A percentile compares a stretch with the other conserved stretches of the same genome.
Evolutionary conservation across 2,329 filamentous ascomycete species (phyloP).

Genomic region (Fusarium nurragi): DNA sequence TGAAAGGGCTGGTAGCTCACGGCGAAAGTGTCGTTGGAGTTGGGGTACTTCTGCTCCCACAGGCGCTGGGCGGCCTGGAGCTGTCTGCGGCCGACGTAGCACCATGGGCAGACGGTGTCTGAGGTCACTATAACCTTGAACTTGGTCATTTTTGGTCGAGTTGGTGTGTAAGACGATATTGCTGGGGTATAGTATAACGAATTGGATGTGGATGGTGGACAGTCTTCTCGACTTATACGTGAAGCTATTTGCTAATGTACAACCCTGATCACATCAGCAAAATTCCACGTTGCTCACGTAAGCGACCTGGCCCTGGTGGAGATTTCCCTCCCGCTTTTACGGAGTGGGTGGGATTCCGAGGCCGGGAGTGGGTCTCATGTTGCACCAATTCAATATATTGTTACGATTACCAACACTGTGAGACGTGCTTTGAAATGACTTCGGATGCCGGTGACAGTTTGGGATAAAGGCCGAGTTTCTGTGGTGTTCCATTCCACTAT

Average conservation of each 20-base stretch:
- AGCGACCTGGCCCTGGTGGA: slow-evolving; percentile 9
- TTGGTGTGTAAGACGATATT: slow-evolving; percentile 8
- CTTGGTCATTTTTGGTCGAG: slow-evolving; percentile 64
- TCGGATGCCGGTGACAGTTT: neutral
- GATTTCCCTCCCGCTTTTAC: slow-evolving; percentile 11
- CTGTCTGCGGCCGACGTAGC: slow-evolving; percentile 59
- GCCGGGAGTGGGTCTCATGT: slow-evolving; percentile 10
- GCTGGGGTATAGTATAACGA: neutral
- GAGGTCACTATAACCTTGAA: slow-evolving; percentile 59
- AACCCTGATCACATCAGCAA: slow-evolving; percentile 25
- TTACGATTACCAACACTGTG: slow-evolving; percentile 2
- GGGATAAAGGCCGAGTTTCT: neutral
- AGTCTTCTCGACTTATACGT: slow-evolving; percentile 12
- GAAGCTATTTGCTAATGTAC: slow-evolving; percentile 8
- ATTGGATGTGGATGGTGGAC: neutral
- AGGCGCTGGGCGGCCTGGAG: slow-evolving; percentile 57
- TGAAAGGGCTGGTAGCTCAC: slow-evolving; percentile 59
- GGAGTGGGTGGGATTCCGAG: slow-evolving; percentile 33
- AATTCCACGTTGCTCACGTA: slow-evolving; percentile 23
- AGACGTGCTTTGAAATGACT: slow-evolving; percentile 9
- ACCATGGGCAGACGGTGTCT: slow-evolving; percentile 63
- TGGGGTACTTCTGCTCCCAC: slow-evolving; percentile 53
- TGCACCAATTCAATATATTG: neutral
- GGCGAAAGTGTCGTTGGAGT: slow-evolving; percentile 66
- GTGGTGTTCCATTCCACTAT: neutral